These are phyloP conservation scores for Colletotrichum sojae DNA, from an alignment of 2,329 filamentous ascomycete genomes.

Conservation along the genomic window DNA sequence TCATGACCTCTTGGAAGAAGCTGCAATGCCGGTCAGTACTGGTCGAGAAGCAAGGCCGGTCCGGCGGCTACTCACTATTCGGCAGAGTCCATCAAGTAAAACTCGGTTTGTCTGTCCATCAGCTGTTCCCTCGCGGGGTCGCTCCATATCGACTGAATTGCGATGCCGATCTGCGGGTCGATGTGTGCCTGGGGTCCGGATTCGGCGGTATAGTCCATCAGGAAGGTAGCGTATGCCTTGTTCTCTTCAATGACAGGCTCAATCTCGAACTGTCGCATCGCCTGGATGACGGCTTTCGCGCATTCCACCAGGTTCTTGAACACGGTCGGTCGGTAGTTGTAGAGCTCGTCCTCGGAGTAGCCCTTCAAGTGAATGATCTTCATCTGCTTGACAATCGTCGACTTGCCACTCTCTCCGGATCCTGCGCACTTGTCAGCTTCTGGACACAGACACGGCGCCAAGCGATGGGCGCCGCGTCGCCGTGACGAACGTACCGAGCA, in stretches of 20 bases:
- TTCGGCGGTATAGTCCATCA: constrained; percentile 90
- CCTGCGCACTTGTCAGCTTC: constrained; percentile 66
- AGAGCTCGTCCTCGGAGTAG: constrained; percentile 93
- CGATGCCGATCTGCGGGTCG: constrained; percentile 84
- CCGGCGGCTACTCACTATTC: constrained; percentile 81
- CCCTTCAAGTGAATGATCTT: constrained; percentile 99
- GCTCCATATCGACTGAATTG: constrained; percentile 89
- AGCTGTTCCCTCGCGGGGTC: constrained; percentile 87
- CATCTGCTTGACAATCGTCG: constrained; percentile 99
- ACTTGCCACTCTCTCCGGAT: constrained; percentile 98
- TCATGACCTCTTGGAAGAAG: constrained; percentile 93
- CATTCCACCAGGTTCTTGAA: constrained; percentile 99
- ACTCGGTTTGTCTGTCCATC: constrained; percentile 96
- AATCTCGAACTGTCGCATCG: constrained; percentile 93
- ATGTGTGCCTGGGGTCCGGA: constrained; percentile 90
- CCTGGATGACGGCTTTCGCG: constrained; percentile 91
- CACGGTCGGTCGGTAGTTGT: constrained; percentile 94
- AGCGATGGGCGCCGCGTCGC: not conserved
- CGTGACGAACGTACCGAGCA: constrained; percentile 79
- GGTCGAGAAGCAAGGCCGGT: not conserved
- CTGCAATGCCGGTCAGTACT: constrained; percentile 62
- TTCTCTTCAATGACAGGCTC: constrained; percentile 81
- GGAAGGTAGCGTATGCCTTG: constrained; percentile 81
- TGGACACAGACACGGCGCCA: not conserved
- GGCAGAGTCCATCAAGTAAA: constrained; percentile 99